Percentiles rank a stretch among this genome's conserved stretches.
These are phyloP conservation scores for Fraxinus platypoda DNA, from an alignment of 305 asterid genomes.

Conservation along the genomic window DNA sequence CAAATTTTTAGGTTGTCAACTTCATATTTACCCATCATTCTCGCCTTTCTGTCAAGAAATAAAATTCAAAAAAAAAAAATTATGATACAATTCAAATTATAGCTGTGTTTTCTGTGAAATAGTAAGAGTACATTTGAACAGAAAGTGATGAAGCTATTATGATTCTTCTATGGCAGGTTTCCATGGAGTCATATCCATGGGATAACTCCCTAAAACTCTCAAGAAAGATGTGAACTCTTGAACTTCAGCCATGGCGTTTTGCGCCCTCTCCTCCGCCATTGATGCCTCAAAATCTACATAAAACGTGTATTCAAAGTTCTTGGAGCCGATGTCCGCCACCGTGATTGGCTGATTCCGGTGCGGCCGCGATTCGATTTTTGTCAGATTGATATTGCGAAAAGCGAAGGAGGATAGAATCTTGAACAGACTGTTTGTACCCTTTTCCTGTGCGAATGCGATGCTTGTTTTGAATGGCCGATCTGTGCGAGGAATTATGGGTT, in stretches of 20 bases:
- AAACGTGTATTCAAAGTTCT: slow-evolving; percentile 84
- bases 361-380: slow-evolving; percentile 85
- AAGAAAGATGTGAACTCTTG: slow-evolving; percentile 80
- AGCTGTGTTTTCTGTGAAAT: neutral
- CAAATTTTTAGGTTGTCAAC: slow-evolving; percentile 25
- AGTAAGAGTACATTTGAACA: neutral
- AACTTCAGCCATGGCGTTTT: slow-evolving; percentile 76
- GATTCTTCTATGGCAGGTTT: slow-evolving; percentile 41
- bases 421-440: slow-evolving; percentile 73
- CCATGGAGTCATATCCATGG: slow-evolving; percentile 96
- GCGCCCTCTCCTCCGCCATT: slow-evolving; percentile 88
- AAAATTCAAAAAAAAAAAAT: no score
- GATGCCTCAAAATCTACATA: slow-evolving; percentile 88
- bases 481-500: slow-evolving; percentile 73
- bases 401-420: slow-evolving; percentile 86
- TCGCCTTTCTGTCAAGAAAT: slow-evolving; percentile 2
- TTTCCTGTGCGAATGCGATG: slow-evolving; percentile 81
- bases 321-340: slow-evolving; percentile 70
- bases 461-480: slow-evolving; percentile 90
- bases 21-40: neutral
- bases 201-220: slow-evolving; percentile 84
- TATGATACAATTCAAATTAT: neutral
- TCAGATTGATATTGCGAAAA: slow-evolving; percentile 66
- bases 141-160: neutral
- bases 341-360: slow-evolving; percentile 64